A percentile compares a stretch with the other conserved stretches of the same genome.
These are phyloP conservation scores for Trichoderma afroharzianum DNA, from an alignment of 2,329 filamentous ascomycete species.

Conservation along the genomic window DNA sequence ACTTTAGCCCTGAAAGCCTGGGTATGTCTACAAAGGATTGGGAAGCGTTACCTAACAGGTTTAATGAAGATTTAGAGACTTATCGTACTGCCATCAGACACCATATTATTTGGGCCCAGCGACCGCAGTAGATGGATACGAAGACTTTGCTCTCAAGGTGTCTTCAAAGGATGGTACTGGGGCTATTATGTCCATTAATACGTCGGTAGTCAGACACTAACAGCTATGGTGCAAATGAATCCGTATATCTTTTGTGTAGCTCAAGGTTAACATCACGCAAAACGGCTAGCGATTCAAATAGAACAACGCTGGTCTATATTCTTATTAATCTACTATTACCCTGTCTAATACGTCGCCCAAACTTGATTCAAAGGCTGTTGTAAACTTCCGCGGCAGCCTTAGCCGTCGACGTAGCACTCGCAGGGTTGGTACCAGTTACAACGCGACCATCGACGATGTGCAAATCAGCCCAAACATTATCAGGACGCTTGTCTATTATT, in stretches of 20 bases:
- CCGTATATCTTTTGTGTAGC: no score
- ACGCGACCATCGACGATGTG: background rate
- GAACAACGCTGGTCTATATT: background rate
- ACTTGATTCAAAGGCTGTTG: background rate
- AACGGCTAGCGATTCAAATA: background rate
- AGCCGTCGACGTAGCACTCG: background rate
- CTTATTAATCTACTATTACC: background rate
- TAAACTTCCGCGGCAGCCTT: background rate
- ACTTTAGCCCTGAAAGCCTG: background rate
- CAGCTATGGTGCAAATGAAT: no score
- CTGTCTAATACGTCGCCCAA: background rate
- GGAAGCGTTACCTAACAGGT: background rate
- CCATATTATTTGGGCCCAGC: slow-evolving; percentile 13
- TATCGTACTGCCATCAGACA: slow-evolving; percentile 9
- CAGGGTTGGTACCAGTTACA: background rate
- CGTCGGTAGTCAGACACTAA: no score
- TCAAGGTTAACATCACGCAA: background rate
- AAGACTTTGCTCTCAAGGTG: background rate
- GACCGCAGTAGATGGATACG: background rate
- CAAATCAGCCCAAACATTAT: background rate
- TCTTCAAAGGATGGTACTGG: no score
- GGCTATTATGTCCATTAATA: no score
- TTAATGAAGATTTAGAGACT: slow-evolving; percentile 3
- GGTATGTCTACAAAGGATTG: background rate
- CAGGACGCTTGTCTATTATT: background rate